Conservation (phyloP, 2,329 filamentous ascomycete species). For the Juglanconis oblonga region DNA sequence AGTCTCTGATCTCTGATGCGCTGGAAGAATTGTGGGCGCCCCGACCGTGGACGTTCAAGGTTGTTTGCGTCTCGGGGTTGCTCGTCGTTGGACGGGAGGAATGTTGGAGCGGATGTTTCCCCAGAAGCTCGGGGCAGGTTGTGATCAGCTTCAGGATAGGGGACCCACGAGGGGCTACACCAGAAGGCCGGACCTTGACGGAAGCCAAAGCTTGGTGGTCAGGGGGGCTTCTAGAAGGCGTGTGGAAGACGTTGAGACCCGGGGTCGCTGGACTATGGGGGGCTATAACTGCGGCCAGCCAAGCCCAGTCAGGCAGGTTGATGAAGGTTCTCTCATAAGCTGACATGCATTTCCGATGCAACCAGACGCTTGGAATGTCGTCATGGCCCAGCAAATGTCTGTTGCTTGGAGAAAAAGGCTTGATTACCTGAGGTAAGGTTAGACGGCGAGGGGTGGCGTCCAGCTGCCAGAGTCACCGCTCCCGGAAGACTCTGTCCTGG, state of each 20-base stretch:
- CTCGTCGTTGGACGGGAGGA: slow-evolving; percentile 10
- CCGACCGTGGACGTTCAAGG: neutral
- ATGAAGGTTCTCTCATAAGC: slow-evolving; percentile 11
- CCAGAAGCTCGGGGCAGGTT: slow-evolving; percentile 15
- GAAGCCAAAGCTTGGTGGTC: neutral
- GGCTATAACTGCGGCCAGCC: slow-evolving; percentile 12
- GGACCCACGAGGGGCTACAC: neutral
- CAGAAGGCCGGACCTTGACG: neutral
- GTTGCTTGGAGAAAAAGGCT: too few species aligned
- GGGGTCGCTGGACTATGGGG: neutral
- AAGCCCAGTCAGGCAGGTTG: slow-evolving; percentile 16
- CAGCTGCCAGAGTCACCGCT: too few species aligned
- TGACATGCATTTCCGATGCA: slow-evolving; percentile 12
- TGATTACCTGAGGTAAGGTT: too few species aligned
- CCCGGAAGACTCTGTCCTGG: neutral
- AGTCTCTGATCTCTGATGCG: neutral
- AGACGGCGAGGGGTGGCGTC: too few species aligned
- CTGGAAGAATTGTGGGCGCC: slow-evolving; percentile 8
- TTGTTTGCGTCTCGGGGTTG: too few species aligned
- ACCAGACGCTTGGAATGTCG: neutral
- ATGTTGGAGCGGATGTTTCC: slow-evolving; percentile 1
- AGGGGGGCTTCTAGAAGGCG: slow-evolving; percentile 15
- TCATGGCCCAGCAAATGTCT: neutral
- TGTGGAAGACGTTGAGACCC: slow-evolving; percentile 7
- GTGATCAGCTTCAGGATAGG: slow-evolving; percentile 5